Evolutionary conservation across 108 stramenopile species (phyloP), one percentile per base, ranked within the genome.

Genomic region (Discostella stelligeroides): DNA sequence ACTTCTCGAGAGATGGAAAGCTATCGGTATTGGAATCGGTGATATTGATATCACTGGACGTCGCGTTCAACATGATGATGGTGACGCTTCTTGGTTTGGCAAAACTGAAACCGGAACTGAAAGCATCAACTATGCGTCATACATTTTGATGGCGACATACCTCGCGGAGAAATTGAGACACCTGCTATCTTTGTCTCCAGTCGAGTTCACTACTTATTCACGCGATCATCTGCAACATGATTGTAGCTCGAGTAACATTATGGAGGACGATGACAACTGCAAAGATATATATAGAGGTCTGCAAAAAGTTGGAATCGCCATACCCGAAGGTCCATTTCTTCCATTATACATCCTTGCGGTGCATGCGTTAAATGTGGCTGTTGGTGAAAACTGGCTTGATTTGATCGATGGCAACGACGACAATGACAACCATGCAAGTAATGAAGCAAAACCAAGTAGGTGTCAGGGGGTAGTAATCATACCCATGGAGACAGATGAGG

Each of bases 271-370:
- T 9, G 9, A 2, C 37, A 12, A 20, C 14, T n/a, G 11, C 21
- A 20, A 28, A 40, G 43, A 15, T n/a, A n/a, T n/a, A n/a, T n/a
- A n/a, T n/a, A n/a, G n/a, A n/a, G n/a, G n/a, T 23, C 28, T 28
- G 2, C 8, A 49, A 21, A 39, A 63, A 30, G 72, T 93, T 11
- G 87, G 86, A 27, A 83, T 92, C 15, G 86, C 89, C 13, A 90
- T 94, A 66, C 93, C 93, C 29, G 90, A 94, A 71, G 93, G 93
- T 11, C 86, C 87, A 1, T 82, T 84, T 48, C 82, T 94, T 3
- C 89, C 93, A 6, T 28, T 91, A 21, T 82, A 83, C 58, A 77
- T 90, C 0, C 46, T 89, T 41, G 88, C 86, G 5, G 80, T 91
- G 1, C 86, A 89, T 67, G 68, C 82, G 1, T 53, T 85, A 41